Percentiles rank a stretch among this genome's conserved stretches.
phyloP scores from a whole-genome alignment of 2,329 filamentous ascomycete genomes.

The Thermoascus crustaceus region DNA sequence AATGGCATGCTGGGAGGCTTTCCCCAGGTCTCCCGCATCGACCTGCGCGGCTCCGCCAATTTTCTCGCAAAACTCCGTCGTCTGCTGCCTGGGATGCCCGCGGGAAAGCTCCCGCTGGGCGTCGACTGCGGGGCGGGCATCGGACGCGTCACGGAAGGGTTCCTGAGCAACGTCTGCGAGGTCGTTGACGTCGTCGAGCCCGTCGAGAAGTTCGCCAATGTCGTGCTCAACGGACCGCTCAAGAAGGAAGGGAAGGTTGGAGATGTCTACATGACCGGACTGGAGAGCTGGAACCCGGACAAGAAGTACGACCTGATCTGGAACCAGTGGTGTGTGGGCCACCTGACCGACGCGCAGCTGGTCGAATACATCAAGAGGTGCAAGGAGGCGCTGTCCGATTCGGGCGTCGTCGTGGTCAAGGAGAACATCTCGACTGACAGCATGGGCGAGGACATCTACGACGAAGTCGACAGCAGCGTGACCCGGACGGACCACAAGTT shows the following conservation, averaged over 20 bases:
- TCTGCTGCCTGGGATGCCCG: slow-evolving; percentile 12
- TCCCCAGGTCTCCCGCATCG: slow-evolving; percentile 59
- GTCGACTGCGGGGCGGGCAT: slow-evolving; percentile 63
- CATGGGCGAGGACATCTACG: slow-evolving; percentile 58
- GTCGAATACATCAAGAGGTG: slow-evolving; percentile 59
- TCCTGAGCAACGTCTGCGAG: slow-evolving; percentile 63
- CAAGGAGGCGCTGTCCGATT: slow-evolving; percentile 38
- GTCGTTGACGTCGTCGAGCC: slow-evolving; percentile 80
- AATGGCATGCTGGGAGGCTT: slow-evolving; percentile 67
- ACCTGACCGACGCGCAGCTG: slow-evolving; percentile 68
- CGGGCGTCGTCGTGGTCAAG: slow-evolving; percentile 59
- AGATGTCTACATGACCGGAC: slow-evolving; percentile 60
- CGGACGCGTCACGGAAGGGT: slow-evolving; percentile 69
- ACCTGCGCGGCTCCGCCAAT: slow-evolving; percentile 60
- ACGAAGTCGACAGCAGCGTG: slow-evolving; percentile 67
- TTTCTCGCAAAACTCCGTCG: slow-evolving; percentile 60
- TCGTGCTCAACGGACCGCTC: slow-evolving; percentile 38
- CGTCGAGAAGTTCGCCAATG: slow-evolving; percentile 67
- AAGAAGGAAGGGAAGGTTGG: slow-evolving; percentile 45
- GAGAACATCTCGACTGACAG: slow-evolving; percentile 62
- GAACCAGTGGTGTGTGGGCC: slow-evolving; percentile 84
- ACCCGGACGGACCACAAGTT: slow-evolving; percentile 71
- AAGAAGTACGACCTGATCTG: slow-evolving; percentile 70
- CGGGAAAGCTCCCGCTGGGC: slow-evolving; percentile 26
- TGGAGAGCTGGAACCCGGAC: slow-evolving; percentile 60